Base-by-base conservation (phyloP, 495 filamentous ascomycete genomes). In the Aspergillus coremiiformis region DNA sequence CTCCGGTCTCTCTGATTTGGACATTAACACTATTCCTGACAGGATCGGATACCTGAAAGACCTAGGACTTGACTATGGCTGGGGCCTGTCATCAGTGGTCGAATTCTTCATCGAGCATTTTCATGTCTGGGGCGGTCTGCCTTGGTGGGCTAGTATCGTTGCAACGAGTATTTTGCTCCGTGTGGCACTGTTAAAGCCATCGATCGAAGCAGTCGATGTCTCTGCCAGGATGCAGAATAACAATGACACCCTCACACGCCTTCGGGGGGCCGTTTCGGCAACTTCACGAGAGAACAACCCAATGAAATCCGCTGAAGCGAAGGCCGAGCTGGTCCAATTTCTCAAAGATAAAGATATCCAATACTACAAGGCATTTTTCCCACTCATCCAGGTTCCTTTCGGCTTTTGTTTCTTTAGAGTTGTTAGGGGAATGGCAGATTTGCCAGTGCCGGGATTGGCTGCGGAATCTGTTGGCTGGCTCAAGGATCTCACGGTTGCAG, bases 21-120 rank as follows among this genome's bases (percentile, higher is more conserved):
- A 71, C 46, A 66, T 73, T 46, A 62, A 62, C 22, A 60, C 74
- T 24, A 77, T 87, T 35, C 79, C 85, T 17, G 86, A 89, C 55
- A 73, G 80, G 17, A 83, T 93, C 53, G 93, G 93, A 45, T 96
- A 88, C 59, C 75, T 98, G 45, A 84, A 87, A 57, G 77, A 79
- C 0, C 69, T 96, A 19, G 93, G 93, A 1, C 68, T 97, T 19
- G 89, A 96, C 55, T 96, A 81, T 60, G 89, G 90, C 60, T 90
- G 73, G 74, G 91, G 93, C 20, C 77, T 84, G 2, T 85, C 87
- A 0, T 61, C 81, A 1, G 52, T 79, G 9, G 78, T 93, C 48
- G 74, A 96, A 73, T 87, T 70, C 69, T 3, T 83, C 7, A 68
- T 96, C 26, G 93, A 98, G 69, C 83, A 91, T 61, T 61, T 93